Base-by-base conservation (phyloP, 441 rosid species). In the Cnidoscolus chayamansa region DNA sequence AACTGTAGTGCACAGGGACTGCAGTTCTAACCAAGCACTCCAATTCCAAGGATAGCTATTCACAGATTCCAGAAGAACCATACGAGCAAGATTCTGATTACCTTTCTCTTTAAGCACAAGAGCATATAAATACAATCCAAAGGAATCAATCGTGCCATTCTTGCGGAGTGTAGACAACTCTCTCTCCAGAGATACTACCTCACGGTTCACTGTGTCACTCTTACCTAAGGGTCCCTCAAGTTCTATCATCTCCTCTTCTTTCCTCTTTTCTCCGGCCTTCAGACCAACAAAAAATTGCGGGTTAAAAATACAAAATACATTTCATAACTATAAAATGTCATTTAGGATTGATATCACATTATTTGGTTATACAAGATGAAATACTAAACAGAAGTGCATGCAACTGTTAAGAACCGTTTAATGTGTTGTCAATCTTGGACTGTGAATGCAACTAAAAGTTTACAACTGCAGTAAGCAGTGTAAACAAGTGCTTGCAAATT, bases 21-120 rank as follows among this genome's bases (percentile, higher is more conserved):
- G 97, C 75, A 94, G 84, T 84, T 90, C 97, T 25, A 85, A 88
- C 98, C 98, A 94, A 61, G 98, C 98, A 85, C 80, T 89, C 98
- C 98, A 92, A 74, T 94, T 94, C 98, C 98, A 94, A 25, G 98
- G 97, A 73, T 94, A 94, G 81, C 82, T 83, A 81, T 92, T 94
- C 63, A 94, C 96, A 43, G 97, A 94, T 74, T 94, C 97, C 77
- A 89, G 88, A 15, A 94, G 88, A 76, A 86, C 87, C 40, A 86
- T 85, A 43, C 94, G 84, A 4, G 95, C 96, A 73, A 90, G 91
- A 71, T 74, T 85, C 63, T 89, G 95, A 67, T 81, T 88, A 32
- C 97, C 98, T 83, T 89, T 91, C 73, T 87, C 90, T 86, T 95
- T 95, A 40, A 95, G 94, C 76, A 93, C 93, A 60, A 93, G 80